Base-by-base conservation (phyloP, 768 basidiomycete genomes). In the Tubosaeta brunneosetosa region DNA sequence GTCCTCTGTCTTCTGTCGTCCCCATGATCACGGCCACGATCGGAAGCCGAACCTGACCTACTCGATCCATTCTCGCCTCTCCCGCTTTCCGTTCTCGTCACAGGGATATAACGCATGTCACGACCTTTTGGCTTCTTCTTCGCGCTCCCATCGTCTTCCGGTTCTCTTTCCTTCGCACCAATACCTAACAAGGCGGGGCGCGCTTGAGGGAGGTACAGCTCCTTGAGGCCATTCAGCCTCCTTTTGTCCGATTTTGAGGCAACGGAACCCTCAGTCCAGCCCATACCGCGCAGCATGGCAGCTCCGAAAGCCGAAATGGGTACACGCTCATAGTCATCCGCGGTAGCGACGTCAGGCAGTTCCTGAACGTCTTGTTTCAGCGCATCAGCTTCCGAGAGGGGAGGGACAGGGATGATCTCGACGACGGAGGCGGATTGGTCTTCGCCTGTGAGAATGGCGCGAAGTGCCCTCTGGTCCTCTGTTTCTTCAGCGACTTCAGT, bases 261-360 rank as follows among this genome's bases (percentile, higher is more conserved):
- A 4, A 85, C 83, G 4, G 79, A 79, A 1, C 89, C 88, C 33
- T 88, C 84, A 55, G 89, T 89, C 93, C 93, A 97, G 3, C 94
- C 94, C 97, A 98, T 98, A 0, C 95, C 95, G 42, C 94, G 81
- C 4, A 97, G 76, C 60, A 98, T 79, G 7, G 97, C 97, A 5
- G 88, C 85, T 6, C 97, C 95, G 59, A 98, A 99, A 51, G 91
- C 87, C 6, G 88, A 85, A 14, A 99, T 85, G 0, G 97, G 97
- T 0, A 97, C 83, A 17, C 92, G 86, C 33, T 82, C 82, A 64
- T 98, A 99, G 68, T 94, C 95, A 0, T 89, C 85, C 16, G 89
- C 70, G 0, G 88, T 83, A 1, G 94, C 84, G 48, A 70, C 68
- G 7, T 88, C 87, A 0, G 91, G 91, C 6, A 95, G 80, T 13